These are phyloP conservation scores for Luzula sylvatica DNA, from an alignment of 176 grass and related monocot species.

Conservation along the genomic window DNA sequence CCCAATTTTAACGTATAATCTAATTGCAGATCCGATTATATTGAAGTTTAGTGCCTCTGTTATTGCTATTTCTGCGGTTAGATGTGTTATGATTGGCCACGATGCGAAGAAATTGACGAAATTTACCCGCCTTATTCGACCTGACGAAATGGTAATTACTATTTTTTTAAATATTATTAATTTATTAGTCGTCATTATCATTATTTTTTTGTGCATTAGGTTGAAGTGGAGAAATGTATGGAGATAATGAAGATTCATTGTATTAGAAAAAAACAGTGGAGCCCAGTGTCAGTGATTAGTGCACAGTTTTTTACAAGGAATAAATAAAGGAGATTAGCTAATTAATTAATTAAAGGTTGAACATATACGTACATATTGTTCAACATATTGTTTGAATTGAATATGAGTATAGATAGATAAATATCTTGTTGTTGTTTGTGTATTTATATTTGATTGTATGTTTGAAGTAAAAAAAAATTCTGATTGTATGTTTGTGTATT, in stretches of 20 bases:
- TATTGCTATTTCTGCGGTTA: conserved; percentile 40
- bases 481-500: no score
- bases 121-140: background rate
- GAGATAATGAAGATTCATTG: conserved; percentile 17
- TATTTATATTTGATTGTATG: no score
- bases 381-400: background rate
- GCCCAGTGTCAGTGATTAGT: conserved; percentile 27
- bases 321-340: background rate
- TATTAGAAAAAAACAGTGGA: conserved; percentile 12
- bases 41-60: conserved; percentile 35
- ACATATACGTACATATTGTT: conserved; percentile 26
- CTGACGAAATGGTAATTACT: conserved; percentile 21
- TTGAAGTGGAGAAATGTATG: conserved; percentile 10
- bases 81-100: conserved; percentile 5
- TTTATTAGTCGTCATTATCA: background rate
- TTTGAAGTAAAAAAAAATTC: no score
- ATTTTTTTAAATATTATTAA: background rate
- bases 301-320: background rate
- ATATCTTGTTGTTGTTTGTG: no score
- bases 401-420: background rate
- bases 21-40: conserved; percentile 15
- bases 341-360: background rate
- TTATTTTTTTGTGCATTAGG: background rate
- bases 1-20: background rate
- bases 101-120: background rate